A percentile compares a stretch with the other conserved stretches of the same genome.
phyloP scores from a whole-genome alignment of 2,329 filamentous ascomycete genomes.

The Pseudogymnoascus sp. region DNA sequence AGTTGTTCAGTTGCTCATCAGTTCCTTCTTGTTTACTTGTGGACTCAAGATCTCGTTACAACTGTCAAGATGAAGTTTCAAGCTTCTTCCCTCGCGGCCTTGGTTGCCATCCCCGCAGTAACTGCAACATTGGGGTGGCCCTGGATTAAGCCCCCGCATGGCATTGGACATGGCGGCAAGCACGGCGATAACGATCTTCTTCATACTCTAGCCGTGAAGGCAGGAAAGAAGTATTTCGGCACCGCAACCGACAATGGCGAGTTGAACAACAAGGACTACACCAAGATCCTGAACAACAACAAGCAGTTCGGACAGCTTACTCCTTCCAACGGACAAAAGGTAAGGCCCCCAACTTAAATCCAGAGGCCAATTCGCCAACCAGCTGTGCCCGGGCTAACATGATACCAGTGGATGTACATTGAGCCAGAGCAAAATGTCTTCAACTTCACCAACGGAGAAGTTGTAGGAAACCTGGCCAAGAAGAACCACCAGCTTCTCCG shows the following conservation, averaged over 20 bases:
- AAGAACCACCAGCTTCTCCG: constrained; percentile 45
- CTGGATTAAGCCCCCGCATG: background rate
- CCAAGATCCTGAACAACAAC: constrained; percentile 44
- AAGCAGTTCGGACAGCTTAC: constrained; percentile 58
- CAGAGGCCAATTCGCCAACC: background rate
- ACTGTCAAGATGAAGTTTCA: constrained; percentile 17
- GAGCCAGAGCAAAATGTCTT: constrained; percentile 52
- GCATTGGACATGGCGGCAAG: constrained; percentile 2
- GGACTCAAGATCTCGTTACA: background rate
- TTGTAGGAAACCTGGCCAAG: constrained; percentile 41
- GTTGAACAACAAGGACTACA: constrained; percentile 47
- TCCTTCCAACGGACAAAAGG: constrained; percentile 53
- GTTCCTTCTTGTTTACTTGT: background rate
- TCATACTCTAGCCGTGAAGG: constrained; percentile 40
- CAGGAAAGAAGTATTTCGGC: constrained; percentile 48
- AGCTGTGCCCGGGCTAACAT: background rate
- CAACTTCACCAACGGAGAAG: constrained; percentile 50
- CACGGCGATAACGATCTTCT: constrained; percentile 11
- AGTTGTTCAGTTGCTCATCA: background rate
- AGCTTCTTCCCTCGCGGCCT: constrained; percentile 9
- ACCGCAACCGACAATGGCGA: constrained; percentile 52
- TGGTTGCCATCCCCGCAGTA: constrained; percentile 14
- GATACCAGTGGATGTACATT: constrained; percentile 46
- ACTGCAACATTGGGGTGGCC: background rate
- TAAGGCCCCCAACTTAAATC: constrained; percentile 29